A percentile compares a stretch with the other conserved stretches of the same genome.
phyloP scores from a whole-genome alignment of 148 eudicot genomes.

The Heliosperma pusillum region DNA sequence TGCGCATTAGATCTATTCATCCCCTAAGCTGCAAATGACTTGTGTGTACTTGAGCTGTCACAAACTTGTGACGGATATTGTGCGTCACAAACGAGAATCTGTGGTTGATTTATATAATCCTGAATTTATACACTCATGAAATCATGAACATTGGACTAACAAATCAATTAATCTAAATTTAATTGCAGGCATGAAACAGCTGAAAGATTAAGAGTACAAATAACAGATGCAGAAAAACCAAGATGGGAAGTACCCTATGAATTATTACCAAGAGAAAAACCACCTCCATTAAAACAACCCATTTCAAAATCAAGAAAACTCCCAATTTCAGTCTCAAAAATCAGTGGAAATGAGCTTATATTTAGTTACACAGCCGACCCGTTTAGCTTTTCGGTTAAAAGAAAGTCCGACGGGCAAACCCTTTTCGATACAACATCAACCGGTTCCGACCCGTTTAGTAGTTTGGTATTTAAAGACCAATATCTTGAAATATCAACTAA shows the following conservation, averaged over 20 bases:
- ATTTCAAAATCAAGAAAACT: slow-evolving; percentile 36
- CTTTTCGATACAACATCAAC: slow-evolving; percentile 60
- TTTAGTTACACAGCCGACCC: slow-evolving; percentile 69
- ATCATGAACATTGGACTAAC: neutral
- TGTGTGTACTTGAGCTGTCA: no score
- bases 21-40: no score
- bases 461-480: slow-evolving; percentile 77
- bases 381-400: slow-evolving; percentile 60
- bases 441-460: slow-evolving; percentile 43
- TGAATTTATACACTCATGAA: slow-evolving; percentile 37
- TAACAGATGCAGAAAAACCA: slow-evolving; percentile 71
- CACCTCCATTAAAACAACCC: slow-evolving; percentile 47
- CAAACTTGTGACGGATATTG: no score
- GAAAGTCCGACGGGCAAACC: slow-evolving; percentile 68
- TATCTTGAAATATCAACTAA: slow-evolving; percentile 75
- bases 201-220: slow-evolving; percentile 68
- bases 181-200: slow-evolving; percentile 77
- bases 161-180: neutral
- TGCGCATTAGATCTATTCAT: neutral
- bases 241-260: slow-evolving; percentile 96
- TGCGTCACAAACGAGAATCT: no score
- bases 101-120: no score
- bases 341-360: slow-evolving; percentile 47
- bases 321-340: slow-evolving; percentile 43
- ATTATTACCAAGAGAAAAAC: slow-evolving; percentile 63